These are phyloP conservation scores for Jatropha podagrica DNA, from an alignment of 441 rosid species.

Conservation along the genomic window DNA sequence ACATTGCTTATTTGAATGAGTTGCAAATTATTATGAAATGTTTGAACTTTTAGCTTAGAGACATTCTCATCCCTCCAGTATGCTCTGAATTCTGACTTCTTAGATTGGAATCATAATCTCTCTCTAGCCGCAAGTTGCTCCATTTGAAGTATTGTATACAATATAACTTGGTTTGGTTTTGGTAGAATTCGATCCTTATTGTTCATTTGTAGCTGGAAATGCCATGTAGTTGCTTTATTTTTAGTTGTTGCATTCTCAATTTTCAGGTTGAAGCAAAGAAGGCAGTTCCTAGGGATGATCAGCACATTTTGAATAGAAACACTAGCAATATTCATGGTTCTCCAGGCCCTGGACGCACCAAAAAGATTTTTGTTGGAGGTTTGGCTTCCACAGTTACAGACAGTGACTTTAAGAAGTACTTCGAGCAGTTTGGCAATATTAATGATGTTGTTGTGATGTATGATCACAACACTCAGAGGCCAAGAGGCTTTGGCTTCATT, in stretches of 20 bases:
- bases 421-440: conserved; percentile 86
- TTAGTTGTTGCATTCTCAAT: conserved; percentile 17
- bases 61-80: conserved; percentile 17
- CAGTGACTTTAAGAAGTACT: conserved; percentile 81
- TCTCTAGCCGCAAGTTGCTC: background rate
- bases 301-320: conserved; percentile 60
- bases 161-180: conserved; percentile 15
- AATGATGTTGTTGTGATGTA: conserved; percentile 96
- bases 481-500: conserved; percentile 94
- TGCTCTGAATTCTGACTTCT: conserved; percentile 23
- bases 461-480: conserved; percentile 97
- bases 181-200: conserved; percentile 7
- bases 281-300: conserved; percentile 97
- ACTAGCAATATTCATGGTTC: conserved; percentile 73
- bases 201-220: conserved; percentile 16
- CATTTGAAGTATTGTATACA: conserved; percentile 4
- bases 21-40: background rate
- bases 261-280: conserved; percentile 93
- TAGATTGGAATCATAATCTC: conserved; percentile 5
- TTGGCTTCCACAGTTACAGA: conserved; percentile 90
- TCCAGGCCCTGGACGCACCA: conserved; percentile 83
- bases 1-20: background rate
- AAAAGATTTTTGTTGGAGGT: conserved; percentile 96
- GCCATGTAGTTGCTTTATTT: conserved; percentile 18
- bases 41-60: conserved; percentile 16